phyloP scores from a whole-genome alignment of 2,329 filamentous ascomycete species.

The Penicillium frequentans region DNA sequence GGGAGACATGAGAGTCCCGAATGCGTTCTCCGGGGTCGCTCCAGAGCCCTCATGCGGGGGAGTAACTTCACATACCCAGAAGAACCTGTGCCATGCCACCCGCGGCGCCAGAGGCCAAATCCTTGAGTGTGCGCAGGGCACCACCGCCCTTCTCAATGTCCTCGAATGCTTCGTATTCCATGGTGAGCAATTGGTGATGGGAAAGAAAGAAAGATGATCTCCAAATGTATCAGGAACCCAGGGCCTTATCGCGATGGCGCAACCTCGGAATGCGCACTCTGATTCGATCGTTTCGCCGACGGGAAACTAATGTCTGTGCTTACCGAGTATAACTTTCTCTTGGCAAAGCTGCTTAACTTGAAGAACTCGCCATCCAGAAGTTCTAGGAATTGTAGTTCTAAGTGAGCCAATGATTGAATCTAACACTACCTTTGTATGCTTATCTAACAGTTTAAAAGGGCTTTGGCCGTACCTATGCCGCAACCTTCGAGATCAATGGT shows the following conservation, averaged over 20 bases:
- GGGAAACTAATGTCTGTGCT: conserved; percentile 9
- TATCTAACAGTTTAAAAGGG: neutral
- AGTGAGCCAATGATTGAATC: neutral
- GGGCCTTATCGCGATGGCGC: conserved; percentile 22
- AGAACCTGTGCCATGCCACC: conserved; percentile 93
- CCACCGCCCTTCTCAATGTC: conserved; percentile 39
- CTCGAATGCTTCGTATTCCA: conserved; percentile 39
- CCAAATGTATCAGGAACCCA: conserved; percentile 9
- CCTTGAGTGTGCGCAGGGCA: conserved; percentile 70
- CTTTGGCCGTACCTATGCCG: neutral
- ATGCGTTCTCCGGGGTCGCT: conserved; percentile 5
- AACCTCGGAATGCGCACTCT: conserved; percentile 17
- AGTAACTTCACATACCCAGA: conserved; percentile 65
- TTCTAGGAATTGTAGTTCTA: neutral
- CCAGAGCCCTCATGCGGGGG: conserved; percentile 2
- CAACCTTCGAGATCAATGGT: neutral
- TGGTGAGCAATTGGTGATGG: conserved; percentile 11
- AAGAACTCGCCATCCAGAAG: neutral
- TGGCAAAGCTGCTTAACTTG: neutral
- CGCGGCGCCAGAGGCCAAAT: conserved; percentile 84
- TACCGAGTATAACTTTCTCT: neutral
- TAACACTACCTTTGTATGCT: neutral
- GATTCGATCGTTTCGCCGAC: conserved; percentile 35
- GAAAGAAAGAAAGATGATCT: conserved; percentile 7
- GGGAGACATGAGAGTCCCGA: neutral